Conservation (phyloP, 345 rosid genomes). For the Brassica carinata region DNA sequence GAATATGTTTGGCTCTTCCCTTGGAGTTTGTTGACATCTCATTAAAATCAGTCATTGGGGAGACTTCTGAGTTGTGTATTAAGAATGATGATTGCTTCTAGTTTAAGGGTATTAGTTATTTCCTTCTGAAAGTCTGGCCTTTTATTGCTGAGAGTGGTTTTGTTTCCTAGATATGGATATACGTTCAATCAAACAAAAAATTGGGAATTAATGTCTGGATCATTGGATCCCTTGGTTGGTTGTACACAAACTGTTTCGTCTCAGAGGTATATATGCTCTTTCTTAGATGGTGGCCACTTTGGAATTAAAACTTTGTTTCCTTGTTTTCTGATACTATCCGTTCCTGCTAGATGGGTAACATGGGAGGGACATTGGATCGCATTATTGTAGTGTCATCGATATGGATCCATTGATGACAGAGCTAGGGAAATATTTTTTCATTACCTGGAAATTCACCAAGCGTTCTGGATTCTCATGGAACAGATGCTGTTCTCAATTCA, state of each 20-base stretch:
- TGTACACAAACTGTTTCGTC: constrained; percentile 77
- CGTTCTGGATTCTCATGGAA: constrained; percentile 58
- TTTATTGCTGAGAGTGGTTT: constrained; percentile 44
- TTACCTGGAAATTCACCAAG: constrained; percentile 59
- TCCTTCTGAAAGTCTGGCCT: constrained; percentile 56
- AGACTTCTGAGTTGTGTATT: constrained; percentile 17
- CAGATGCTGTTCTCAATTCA: constrained; percentile 56
- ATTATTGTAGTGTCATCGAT: constrained; percentile 70
- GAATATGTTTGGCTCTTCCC: constrained; percentile 14
- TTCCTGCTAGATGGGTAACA: constrained; percentile 88
- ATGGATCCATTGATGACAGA: constrained; percentile 57
- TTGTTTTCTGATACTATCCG: constrained; percentile 58
- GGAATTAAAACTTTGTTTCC: constrained; percentile 51
- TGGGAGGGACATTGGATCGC: constrained; percentile 69
- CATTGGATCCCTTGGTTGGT: constrained; percentile 82
- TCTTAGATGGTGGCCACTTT: constrained; percentile 69
- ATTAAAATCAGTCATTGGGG: constrained; percentile 2
- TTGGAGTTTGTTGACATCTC: constrained; percentile 4
- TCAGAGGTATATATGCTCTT: constrained; percentile 92
- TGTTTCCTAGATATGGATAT: constrained; percentile 69
- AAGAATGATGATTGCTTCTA: constrained; percentile 19
- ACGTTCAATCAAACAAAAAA: constrained; percentile 68
- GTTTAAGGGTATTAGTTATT: constrained; percentile 26
- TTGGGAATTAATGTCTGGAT: constrained; percentile 87
- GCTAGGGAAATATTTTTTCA: constrained; percentile 50